Conservation (phyloP, 2,329 filamentous ascomycete species). For the Alternaria gansuensis region DNA sequence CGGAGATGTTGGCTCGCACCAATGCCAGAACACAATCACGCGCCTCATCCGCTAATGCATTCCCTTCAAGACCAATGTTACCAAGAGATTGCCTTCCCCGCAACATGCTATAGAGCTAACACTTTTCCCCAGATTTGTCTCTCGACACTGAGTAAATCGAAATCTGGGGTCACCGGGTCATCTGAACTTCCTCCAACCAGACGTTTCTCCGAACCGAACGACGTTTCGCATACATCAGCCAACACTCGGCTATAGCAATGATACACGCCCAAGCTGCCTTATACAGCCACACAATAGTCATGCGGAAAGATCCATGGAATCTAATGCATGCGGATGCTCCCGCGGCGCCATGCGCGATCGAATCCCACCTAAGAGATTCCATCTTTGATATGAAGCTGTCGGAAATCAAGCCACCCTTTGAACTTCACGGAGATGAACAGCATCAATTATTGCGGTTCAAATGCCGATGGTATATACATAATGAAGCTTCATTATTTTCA, state of each 20-base stretch:
- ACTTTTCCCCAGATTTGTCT: constrained; percentile 17
- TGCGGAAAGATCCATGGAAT: constrained; percentile 4
- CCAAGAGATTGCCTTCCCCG: constrained; percentile 1
- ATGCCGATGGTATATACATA: constrained; percentile 20
- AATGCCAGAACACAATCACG: background rate
- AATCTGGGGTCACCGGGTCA: constrained; percentile 8
- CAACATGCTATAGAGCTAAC: background rate
- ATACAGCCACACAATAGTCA: background rate
- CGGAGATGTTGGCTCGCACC: background rate
- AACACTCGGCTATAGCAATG: background rate
- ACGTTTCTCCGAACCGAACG: constrained; percentile 22
- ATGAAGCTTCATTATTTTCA: background rate
- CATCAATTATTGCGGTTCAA: constrained; percentile 10
- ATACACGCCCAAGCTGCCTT: background rate
- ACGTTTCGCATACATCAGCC: constrained; percentile 7
- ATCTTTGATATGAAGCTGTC: constrained; percentile 15
- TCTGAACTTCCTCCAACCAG: constrained; percentile 30
- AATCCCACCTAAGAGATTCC: constrained; percentile 27
- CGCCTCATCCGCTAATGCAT: background rate
- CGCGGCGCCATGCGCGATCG: background rate
- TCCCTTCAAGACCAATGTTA: background rate
- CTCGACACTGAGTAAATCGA: background rate
- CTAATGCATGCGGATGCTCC: constrained; percentile 6
- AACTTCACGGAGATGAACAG: background rate
- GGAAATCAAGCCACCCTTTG: constrained; percentile 6